Base-by-base conservation (phyloP, 2,329 filamentous ascomycete genomes). In the Aspergillus sp. region DNA sequence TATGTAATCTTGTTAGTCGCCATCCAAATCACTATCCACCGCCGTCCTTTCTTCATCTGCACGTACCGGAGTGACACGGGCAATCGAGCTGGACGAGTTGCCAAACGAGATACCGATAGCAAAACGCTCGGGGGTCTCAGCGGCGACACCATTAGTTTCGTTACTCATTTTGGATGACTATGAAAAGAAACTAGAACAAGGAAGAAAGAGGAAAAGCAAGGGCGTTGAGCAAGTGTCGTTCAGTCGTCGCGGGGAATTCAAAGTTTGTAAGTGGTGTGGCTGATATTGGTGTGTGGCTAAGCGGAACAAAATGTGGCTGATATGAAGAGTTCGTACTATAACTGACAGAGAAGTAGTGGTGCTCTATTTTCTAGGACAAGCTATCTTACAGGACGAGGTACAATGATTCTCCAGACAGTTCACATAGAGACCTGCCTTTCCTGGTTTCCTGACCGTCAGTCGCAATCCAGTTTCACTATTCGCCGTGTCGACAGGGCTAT, bases 1-100 rank as follows among this genome's bases (percentile, higher is more conserved):
- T 52, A 53, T 19, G 26, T 12, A 34, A 19, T 19, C 19, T 39
- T 7, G 19, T 7, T 27, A 38, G 40, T 60, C 45, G 53, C 45
- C 42, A 26, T 7, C 36, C 26, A 39, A 26, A 19, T 27, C 12
- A 27, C 5, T 9, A 39, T 19, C 19, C 36, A 39, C n/a, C 35
- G n/a, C 7, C 29, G 7, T 19, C 27, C 19, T 19, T 19, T 19
- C 19, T 19, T 19, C 10, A 36, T 41, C 44, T 32, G 29, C 42
- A 61, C 75, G 54, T 69, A 80, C 78, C 52, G 71, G 70, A 52
- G 84, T 80, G 41, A 90, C 94, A 68, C 83, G 89, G 60, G 91
- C 91, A 73, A 98, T 96, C 51, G 89, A 96, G 75, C 88, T 94
- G 82, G 95, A 94, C 52, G 89, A 90, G 77, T 97, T 98, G 73